phyloP scores from a whole-genome alignment of 768 basidiomycete genomes.

The Serendipita indica region DNA sequence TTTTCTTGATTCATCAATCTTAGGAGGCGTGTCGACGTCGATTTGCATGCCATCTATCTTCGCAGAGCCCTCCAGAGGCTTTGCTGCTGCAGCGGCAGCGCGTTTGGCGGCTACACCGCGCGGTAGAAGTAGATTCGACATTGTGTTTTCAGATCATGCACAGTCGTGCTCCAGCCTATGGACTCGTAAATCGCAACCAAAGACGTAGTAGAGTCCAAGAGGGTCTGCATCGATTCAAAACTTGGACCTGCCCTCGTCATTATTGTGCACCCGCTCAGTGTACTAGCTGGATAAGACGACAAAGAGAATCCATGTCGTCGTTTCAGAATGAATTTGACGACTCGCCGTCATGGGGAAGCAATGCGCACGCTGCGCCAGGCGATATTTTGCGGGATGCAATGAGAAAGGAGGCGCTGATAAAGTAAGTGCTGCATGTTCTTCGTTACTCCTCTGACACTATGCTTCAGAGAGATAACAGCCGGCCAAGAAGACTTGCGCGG shows the following conservation, averaged over 20 bases:
- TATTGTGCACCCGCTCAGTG: no score
- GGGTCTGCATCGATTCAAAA: no score
- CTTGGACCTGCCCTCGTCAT: no score
- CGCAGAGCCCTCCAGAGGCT: not conserved
- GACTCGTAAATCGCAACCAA: no score
- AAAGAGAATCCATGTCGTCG: no score
- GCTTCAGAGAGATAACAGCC: constrained; percentile 51
- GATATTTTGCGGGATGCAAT: constrained; percentile 66
- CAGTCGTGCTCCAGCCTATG: no score
- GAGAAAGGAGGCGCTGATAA: constrained; percentile 60
- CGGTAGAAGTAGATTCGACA: not conserved
- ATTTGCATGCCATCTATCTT: not conserved
- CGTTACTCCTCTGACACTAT: not conserved
- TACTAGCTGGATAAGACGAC: no score
- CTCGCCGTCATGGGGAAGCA: not conserved
- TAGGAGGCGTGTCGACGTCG: not conserved
- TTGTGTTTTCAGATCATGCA: not conserved
- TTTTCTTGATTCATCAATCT: not conserved
- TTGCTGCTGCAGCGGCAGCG: not conserved
- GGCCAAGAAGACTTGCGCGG: constrained; percentile 66
- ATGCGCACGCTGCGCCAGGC: constrained; percentile 17
- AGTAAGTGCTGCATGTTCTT: constrained; percentile 32
- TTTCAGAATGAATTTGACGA: not conserved
- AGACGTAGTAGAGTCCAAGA: no score
- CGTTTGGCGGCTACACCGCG: constrained; percentile 3